A percentile compares a stretch with the other conserved stretches of the same genome.
phyloP scores from a whole-genome alignment of 768 basidiomycete species.

The Nidularia sp. region DNA sequence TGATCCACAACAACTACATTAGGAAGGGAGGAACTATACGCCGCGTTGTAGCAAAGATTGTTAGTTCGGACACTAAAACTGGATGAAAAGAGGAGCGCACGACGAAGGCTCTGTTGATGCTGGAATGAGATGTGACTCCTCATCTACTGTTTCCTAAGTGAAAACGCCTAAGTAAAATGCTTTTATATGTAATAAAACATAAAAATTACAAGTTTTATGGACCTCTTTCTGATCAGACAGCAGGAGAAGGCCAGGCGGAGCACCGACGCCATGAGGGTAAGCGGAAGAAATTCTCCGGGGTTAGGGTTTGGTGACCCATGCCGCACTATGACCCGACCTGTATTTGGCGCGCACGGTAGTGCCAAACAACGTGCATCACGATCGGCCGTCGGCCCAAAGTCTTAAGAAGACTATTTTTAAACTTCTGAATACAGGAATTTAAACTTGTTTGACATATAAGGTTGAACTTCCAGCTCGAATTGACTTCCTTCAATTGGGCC shows the following conservation, averaged over 20 bases:
- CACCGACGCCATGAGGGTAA: not conserved
- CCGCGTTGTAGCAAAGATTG: not conserved
- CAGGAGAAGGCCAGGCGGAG: slow-evolving; percentile 7
- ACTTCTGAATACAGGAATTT: no score
- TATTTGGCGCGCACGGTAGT: no score
- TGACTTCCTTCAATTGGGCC: no score
- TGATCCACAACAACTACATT: slow-evolving; percentile 30
- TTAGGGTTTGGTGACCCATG: not conserved
- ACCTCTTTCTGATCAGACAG: slow-evolving; percentile 13
- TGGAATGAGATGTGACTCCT: slow-evolving; percentile 22
- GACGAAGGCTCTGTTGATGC: slow-evolving; percentile 8
- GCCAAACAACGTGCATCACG: no score
- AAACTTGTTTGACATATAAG: no score
- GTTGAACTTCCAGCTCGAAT: no score
- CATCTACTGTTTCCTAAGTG: slow-evolving; percentile 12
- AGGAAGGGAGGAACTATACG: slow-evolving; percentile 1
- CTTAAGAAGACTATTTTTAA: no score
- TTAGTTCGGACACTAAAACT: not conserved
- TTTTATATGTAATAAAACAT: not conserved
- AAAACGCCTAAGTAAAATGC: not conserved
- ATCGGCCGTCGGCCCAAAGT: no score
- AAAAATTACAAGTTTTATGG: slow-evolving; percentile 6
- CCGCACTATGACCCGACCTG: no score
- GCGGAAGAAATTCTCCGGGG: not conserved
- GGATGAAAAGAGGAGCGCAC: slow-evolving; percentile 8